Percentiles rank a stretch among this genome's conserved stretches.
Evolutionary conservation across 2,329 filamentous ascomycete genomes (phyloP).

Genomic region (Colletotrichum spaethianum): DNA sequence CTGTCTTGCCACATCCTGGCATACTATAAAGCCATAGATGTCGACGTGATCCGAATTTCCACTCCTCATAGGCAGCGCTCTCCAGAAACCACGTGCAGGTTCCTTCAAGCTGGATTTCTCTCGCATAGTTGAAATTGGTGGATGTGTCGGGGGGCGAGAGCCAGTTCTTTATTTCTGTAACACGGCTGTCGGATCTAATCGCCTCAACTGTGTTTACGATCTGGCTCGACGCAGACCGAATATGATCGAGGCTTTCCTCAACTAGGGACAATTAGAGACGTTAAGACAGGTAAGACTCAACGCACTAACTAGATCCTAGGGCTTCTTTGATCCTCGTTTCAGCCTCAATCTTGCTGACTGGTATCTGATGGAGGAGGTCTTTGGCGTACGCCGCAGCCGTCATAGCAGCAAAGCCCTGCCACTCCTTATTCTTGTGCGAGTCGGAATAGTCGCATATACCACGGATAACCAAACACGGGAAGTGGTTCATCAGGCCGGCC

Average conservation of each 20-base stretch:
- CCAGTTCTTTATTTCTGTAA: slow-evolving; percentile 17
- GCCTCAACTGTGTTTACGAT: neutral
- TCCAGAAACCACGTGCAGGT: slow-evolving; percentile 41
- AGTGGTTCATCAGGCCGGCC: slow-evolving; percentile 48
- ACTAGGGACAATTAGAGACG: neutral
- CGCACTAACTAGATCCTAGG: slow-evolving; percentile 9
- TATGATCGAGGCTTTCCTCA: neutral
- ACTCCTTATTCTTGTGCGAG: slow-evolving; percentile 50
- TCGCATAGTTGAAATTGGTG: slow-evolving; percentile 38
- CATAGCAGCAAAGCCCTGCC: slow-evolving; percentile 50
- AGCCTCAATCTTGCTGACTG: slow-evolving; percentile 36
- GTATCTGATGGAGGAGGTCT: slow-evolving; percentile 45
- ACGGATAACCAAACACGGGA: slow-evolving; percentile 51
- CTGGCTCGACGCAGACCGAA: neutral
- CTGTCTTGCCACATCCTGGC: slow-evolving; percentile 44
- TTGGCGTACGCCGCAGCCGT: slow-evolving; percentile 49
- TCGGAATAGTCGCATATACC: slow-evolving; percentile 56
- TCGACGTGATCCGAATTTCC: slow-evolving; percentile 36
- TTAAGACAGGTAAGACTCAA: no score
- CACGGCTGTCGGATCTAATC: neutral
- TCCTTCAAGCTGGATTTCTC: slow-evolving; percentile 21
- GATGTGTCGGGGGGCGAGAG: slow-evolving; percentile 33
- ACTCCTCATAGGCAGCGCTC: slow-evolving; percentile 34
- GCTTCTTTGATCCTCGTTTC: slow-evolving; percentile 7
- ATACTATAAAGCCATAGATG: slow-evolving; percentile 43